Base-by-base conservation (phyloP, 2,329 filamentous ascomycete genomes). In the Botrytis cinerea region DNA sequence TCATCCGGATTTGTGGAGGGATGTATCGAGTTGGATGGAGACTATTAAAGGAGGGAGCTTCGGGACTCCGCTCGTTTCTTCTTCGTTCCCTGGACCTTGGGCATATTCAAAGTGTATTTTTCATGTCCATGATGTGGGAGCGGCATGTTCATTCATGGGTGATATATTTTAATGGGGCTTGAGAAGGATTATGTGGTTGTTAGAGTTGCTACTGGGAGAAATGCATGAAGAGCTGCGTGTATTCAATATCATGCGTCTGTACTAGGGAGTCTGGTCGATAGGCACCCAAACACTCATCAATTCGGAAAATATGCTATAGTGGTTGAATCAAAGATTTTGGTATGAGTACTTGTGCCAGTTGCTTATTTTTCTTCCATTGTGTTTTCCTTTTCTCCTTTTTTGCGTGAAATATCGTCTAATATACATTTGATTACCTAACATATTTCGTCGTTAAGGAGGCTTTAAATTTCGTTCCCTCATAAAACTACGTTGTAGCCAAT, bases 381-480 rank as follows among this genome's bases (percentile, higher is more conserved):
- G 16, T 20, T 38, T 67, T 57, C 20, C 54, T 32, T 32, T 32
- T 28, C 28, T 28, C 28, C 28, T 28, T 43, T 35, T 60, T 38
- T 12, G 40, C 57, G 40, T 68, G 28, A 60, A 68, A 45, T 25
- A 61, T 10, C 60, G 38, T 32, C 28, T 68, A 59, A 40, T 59
- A 59, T 72, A 72, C 71, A 69, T 61, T 28, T 40, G 32, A 61
- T 68, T 48, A 45, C 70, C 28, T 60, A 45, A 43, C 38, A 59
- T 35, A 20, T 60, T 20, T 38, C 43, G 45, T 72, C 14, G 32
- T 60, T 18, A 18, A 68, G 48, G 38, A 68, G 57, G 9, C 25
- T 20, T 57, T 18, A 28, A 40, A 20, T 22, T 32, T 38, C 48
- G 66, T 32, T 46, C 62, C 62, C 40, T 68, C 51, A 20, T 48